Conservation (phyloP, 371 early-diverging fungal species). For the Mortierella sp. region DNA sequence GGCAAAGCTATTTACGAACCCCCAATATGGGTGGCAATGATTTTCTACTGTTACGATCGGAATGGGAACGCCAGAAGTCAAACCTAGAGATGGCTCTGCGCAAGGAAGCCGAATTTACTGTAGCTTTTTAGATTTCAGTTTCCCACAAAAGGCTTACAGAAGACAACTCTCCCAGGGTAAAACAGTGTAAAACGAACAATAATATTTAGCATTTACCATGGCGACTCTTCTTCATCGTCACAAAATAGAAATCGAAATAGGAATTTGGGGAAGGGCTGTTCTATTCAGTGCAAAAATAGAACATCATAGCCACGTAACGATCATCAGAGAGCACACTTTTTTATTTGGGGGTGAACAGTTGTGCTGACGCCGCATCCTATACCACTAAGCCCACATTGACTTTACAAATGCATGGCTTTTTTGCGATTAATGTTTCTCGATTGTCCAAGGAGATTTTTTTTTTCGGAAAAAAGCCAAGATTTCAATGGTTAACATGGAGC, state of each 20-base stretch:
- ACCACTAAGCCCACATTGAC: too few species aligned
- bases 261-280: background rate
- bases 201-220: background rate
- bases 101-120: too few species aligned
- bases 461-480: conserved; percentile 1
- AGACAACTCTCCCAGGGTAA: background rate
- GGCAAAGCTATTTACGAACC: background rate
- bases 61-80: background rate
- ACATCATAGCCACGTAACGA: conserved; percentile 6
- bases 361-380: background rate
- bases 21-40: background rate
- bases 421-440: background rate
- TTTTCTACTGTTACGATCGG: background rate
- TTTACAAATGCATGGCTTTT: background rate
- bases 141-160: too few species aligned
- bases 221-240: too few species aligned
- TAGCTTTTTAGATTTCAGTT: too few species aligned
- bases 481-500: background rate
- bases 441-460: background rate
- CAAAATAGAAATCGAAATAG: background rate
- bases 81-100: too few species aligned
- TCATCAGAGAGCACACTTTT: background rate
- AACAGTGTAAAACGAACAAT: background rate
- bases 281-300: conserved; percentile 1
- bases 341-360: background rate